These are phyloP conservation scores for Yamadazyma sp. DNA, from an alignment of 1,139 yeast species.

Conservation along the genomic window DNA sequence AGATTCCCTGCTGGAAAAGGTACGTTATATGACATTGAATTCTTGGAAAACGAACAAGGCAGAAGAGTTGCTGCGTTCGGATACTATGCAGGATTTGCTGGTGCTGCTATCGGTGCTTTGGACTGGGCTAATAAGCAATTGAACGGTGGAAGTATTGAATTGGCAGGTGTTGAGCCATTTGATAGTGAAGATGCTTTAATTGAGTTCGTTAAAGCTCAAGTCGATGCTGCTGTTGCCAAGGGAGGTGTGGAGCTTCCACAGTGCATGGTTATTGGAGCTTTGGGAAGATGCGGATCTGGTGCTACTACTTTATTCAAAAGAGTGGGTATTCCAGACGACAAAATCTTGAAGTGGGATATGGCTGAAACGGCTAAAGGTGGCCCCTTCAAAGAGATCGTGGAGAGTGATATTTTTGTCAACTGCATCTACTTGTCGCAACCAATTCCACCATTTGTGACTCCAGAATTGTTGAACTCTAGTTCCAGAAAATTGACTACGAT, in stretches of 20 bases:
- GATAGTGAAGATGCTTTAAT: conserved; percentile 76
- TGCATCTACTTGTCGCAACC: conserved; percentile 93
- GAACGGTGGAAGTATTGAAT: conserved; percentile 59
- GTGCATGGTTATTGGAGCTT: conserved; percentile 90
- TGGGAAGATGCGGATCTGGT: conserved; percentile 99
- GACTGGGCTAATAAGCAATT: conserved; percentile 94
- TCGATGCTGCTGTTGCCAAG: conserved; percentile 57
- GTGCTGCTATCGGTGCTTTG: conserved; percentile 92
- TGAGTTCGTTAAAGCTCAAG: conserved; percentile 62
- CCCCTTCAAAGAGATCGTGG: conserved; percentile 89
- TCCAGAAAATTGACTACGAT: conserved; percentile 83
- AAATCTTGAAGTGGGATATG: conserved; percentile 93
- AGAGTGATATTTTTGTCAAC: conserved; percentile 86
- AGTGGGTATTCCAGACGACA: conserved; percentile 84
- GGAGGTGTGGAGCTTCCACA: conserved; percentile 64
- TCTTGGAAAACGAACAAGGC: conserved; percentile 89
- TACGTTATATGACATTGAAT: conserved; percentile 86
- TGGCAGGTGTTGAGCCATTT: conserved; percentile 79
- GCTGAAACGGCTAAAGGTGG: conserved; percentile 96
- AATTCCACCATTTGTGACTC: conserved; percentile 86
- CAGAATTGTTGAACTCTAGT: conserved; percentile 59
- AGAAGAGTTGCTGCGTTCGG: conserved; percentile 99
- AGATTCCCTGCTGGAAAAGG: conserved; percentile 94
- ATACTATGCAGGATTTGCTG: conserved; percentile 97
- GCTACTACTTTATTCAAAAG: conserved; percentile 81